A percentile compares a stretch with the other conserved stretches of the same genome.
Conservation (phyloP, 192 early-diverging fungal genomes). For the Coemansia sp. region DNA sequence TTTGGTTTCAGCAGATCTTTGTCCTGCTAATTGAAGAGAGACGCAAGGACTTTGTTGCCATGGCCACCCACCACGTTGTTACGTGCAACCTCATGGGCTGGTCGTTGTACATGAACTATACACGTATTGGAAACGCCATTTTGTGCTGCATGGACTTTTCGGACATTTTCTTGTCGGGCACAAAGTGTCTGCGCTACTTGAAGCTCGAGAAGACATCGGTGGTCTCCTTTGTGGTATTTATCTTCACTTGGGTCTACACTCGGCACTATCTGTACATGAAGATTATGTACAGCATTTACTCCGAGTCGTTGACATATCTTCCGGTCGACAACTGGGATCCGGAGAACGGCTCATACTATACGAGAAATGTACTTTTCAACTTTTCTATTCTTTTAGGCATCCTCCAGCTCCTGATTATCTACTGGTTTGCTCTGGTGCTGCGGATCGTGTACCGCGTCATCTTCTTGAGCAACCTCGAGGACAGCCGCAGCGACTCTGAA, state of each 20-base stretch:
- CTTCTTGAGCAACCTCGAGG: constrained; percentile 56
- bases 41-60: constrained; percentile 71
- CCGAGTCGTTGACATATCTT: constrained; percentile 42
- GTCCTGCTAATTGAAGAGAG: constrained; percentile 70
- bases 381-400: constrained; percentile 41
- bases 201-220: constrained; percentile 58
- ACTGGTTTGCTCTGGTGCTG: constrained; percentile 70
- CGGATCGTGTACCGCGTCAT: constrained; percentile 62
- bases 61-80: constrained; percentile 75
- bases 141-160: constrained; percentile 76
- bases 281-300: constrained; percentile 60
- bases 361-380: constrained; percentile 2
- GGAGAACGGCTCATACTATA: constrained; percentile 28
- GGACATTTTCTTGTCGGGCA: constrained; percentile 73
- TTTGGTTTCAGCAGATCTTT: constrained; percentile 79
- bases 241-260: constrained; percentile 73
- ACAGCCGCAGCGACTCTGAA: constrained; percentile 72
- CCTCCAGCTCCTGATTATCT: constrained; percentile 63
- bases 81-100: constrained; percentile 66
- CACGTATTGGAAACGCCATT: constrained; percentile 77
- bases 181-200: constrained; percentile 79
- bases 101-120: constrained; percentile 69
- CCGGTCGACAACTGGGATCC: constrained; percentile 26
- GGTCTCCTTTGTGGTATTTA: constrained; percentile 63
- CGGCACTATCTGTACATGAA: constrained; percentile 71